phyloP scores from a whole-genome alignment of 768 basidiomycete species.

The Clavaria fumosa region DNA sequence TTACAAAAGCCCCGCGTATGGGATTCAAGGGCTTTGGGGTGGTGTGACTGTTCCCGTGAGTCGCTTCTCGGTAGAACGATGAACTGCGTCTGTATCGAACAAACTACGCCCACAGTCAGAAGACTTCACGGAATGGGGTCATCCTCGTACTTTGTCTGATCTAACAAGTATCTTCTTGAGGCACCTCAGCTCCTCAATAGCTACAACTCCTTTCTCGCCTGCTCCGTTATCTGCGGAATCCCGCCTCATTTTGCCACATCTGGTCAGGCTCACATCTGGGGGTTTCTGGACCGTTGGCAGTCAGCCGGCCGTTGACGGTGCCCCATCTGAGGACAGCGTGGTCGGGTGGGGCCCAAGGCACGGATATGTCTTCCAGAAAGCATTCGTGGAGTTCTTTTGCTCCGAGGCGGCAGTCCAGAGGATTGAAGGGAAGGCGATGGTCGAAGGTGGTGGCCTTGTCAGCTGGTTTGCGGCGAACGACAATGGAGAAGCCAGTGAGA shows the following conservation, averaged over 20 bases:
- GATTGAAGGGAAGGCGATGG: constrained; percentile 42
- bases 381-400: constrained; percentile 94
- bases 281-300: constrained; percentile 97
- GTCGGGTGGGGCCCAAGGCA: constrained; percentile 90
- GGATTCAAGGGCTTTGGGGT: constrained; percentile 66
- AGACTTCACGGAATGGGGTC: constrained; percentile 60
- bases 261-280: constrained; percentile 57
- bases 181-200: constrained; percentile 58
- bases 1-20: constrained; percentile 93
- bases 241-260: constrained; percentile 55
- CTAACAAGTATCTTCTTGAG: constrained; percentile 67
- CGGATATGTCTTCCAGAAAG: constrained; percentile 95
- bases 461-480: constrained; percentile 79
- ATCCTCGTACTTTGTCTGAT: constrained; percentile 47
- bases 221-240: constrained; percentile 75
- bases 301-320: constrained; percentile 85
- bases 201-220: constrained; percentile 80
- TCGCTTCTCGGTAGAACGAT: background rate
- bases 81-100: background rate
- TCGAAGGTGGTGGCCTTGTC: constrained; percentile 46
- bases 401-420: constrained; percentile 38
- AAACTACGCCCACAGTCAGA: constrained; percentile 36
- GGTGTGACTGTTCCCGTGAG: constrained; percentile 45
- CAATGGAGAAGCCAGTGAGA: constrained; percentile 65
- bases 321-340: constrained; percentile 51